Evolutionary conservation across 306 rosid species (phyloP).

Genomic region (Trifolium repens): DNA sequence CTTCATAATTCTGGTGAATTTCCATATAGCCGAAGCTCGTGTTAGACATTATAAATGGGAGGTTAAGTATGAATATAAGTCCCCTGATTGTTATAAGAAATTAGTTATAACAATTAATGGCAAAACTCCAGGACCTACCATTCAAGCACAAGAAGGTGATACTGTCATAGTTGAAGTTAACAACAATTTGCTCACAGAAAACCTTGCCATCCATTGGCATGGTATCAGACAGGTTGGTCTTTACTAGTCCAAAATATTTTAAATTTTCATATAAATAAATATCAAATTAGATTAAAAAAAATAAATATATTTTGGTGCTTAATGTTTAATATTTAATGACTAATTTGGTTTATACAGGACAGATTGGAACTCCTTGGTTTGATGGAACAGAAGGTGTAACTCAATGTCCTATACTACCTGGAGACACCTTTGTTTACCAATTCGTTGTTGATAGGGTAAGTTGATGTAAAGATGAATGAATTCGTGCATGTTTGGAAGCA

Average conservation of each 20-base stretch:
- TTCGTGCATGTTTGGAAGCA: neutral
- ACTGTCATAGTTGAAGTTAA: constrained; percentile 72
- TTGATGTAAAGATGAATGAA: neutral
- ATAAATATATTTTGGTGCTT: neutral
- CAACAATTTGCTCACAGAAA: constrained; percentile 68
- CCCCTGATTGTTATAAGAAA: constrained; percentile 84
- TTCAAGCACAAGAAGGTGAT: constrained; percentile 76
- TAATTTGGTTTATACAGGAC: constrained; percentile 18
- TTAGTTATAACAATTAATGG: constrained; percentile 77
- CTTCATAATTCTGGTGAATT: constrained; percentile 26
- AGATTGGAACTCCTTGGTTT: constrained; percentile 93
- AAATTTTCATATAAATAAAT: neutral
- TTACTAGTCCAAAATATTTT: neutral
- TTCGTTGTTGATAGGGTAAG: constrained; percentile 88
- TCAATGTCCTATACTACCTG: constrained; percentile 84
- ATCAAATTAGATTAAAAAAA: neutral
- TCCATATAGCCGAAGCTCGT: constrained; percentile 53
- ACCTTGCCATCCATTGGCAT: constrained; percentile 91
- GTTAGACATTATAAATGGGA: constrained; percentile 70
- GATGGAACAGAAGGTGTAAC: constrained; percentile 95
- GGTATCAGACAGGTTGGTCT: constrained; percentile 74
- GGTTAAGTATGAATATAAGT: constrained; percentile 67
- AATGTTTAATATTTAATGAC: neutral
- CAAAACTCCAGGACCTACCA: constrained; percentile 79
- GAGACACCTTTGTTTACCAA: constrained; percentile 72